Base-by-base conservation (phyloP, 371 early-diverging fungal species). In the Haplosporangium sp. region DNA sequence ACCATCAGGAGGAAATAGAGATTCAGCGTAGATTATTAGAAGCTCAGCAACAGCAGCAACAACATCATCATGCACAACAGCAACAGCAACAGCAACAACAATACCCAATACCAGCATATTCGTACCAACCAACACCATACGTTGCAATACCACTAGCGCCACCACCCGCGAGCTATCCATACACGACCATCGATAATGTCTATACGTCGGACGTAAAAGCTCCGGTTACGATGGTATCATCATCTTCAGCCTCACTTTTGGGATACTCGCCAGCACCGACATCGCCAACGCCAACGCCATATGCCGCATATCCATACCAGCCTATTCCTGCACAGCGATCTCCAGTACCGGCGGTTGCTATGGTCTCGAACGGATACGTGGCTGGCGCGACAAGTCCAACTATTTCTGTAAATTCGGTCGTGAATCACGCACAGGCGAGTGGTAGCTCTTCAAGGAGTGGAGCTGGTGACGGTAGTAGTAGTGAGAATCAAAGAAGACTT, bases 1-100 rank as follows among this genome's bases (percentile, higher is more conserved):
- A 48, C n/a, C 65, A 72, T 12, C 65, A 64, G 42, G 65, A 61
- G 36, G 64, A 64, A 37, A 36, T 70, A 12, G 71, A 70, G 4
- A 23, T 60, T 23, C 71, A 55, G 13, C 71, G 69, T 6, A 55
- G 64, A 21, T 20, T 64, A 10, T 14, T 64, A 42, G 38, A 47
- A n/a, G 8, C 40, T 14, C 64, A 64, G n/a, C 64, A 63, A n/a
- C 48, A 64, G 13, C 57, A 42, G 16, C 56, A 65, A 6, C 50
- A 57, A 57, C 42, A 41, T 8, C 55, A 64, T 14, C 65, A 55
- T 2, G 57, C 47, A 13, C 14, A 47, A 21, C 65, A 63, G 55
- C 42, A 41, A 9, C 36, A 46, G 20, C 48, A 46, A 37, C 40
- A 51, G 3, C 37, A 41, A 13, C 52, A 61, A n/a, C 50, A 51